Evolutionary conservation across 164 flowering plant genomes (phyloP).

Genomic region (Vitis riparia): DNA sequence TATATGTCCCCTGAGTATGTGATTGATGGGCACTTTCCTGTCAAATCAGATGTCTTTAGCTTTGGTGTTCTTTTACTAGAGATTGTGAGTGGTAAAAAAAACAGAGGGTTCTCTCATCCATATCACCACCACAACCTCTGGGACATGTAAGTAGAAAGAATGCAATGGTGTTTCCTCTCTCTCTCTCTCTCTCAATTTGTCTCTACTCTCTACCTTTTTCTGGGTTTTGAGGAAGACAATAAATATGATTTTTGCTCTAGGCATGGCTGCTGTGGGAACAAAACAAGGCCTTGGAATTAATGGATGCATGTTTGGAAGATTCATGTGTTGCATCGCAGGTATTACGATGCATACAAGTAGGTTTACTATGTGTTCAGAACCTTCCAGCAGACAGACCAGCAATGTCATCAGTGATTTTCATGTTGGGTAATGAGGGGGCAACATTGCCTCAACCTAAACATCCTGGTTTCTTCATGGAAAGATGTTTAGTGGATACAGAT

Average conservation of each 20-base stretch:
- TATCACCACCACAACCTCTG: too few species aligned
- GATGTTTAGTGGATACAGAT: background rate
- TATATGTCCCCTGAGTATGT: slow-evolving; percentile 47
- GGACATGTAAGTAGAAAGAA: too few species aligned
- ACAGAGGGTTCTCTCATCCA: too few species aligned
- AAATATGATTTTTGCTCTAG: slow-evolving; percentile 12
- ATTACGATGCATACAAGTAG: slow-evolving; percentile 20
- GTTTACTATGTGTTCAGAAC: slow-evolving; percentile 6
- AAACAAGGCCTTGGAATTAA: slow-evolving; percentile 18
- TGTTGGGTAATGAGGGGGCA: slow-evolving; percentile 16
- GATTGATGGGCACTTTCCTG: slow-evolving; percentile 23
- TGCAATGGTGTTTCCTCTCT: too few species aligned
- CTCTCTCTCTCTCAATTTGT: too few species aligned
- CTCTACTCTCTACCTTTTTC: too few species aligned
- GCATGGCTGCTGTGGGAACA: slow-evolving; percentile 28
- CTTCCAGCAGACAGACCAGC: slow-evolving; percentile 31
- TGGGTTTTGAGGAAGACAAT: too few species aligned
- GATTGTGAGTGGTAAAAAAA: too few species aligned
- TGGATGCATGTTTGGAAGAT: slow-evolving; percentile 4
- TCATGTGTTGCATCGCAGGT: slow-evolving; percentile 12
- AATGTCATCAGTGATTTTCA: slow-evolving; percentile 25
- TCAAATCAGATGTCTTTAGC: slow-evolving; percentile 32
- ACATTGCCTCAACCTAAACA: slow-evolving; percentile 24
- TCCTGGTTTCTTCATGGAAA: slow-evolving; percentile 18
- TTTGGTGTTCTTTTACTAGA: too few species aligned